phyloP scores from a whole-genome alignment of 176 grass and related monocot species.

The Phoenix dactylifera region DNA sequence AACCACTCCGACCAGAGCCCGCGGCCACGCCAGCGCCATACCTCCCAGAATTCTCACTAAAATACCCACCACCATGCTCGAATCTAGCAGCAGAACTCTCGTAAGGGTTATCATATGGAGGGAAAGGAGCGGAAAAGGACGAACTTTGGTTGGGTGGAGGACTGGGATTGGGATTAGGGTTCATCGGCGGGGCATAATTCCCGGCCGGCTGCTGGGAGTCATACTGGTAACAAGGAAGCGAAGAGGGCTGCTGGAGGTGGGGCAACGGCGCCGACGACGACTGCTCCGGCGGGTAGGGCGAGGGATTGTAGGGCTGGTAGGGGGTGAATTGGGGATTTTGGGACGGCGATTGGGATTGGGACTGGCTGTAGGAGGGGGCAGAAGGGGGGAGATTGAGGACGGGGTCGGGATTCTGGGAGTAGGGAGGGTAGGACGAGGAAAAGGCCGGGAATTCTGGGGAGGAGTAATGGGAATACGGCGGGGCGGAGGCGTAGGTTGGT shows the following conservation, averaged over 20 bases:
- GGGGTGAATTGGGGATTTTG: slow-evolving; percentile 23
- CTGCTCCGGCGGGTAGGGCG: slow-evolving; percentile 28
- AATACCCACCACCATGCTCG: slow-evolving; percentile 1
- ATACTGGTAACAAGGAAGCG: slow-evolving; percentile 23
- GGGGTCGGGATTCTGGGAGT: slow-evolving; percentile 21
- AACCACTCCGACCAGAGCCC: slow-evolving; percentile 33
- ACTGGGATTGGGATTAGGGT: slow-evolving; percentile 10
- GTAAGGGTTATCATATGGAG: slow-evolving; percentile 40
- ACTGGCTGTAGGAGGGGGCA: slow-evolving; percentile 6
- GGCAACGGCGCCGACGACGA: slow-evolving; percentile 28
- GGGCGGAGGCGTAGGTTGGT: slow-evolving; percentile 55
- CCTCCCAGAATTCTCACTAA: slow-evolving; percentile 4
- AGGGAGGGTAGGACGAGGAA: slow-evolving; percentile 13
- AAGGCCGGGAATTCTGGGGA: slow-evolving; percentile 38
- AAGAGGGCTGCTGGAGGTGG: slow-evolving; percentile 35
- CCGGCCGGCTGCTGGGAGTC: slow-evolving; percentile 10
- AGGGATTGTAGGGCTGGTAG: slow-evolving; percentile 42
- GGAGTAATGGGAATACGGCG: slow-evolving; percentile 24
- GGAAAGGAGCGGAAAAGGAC: slow-evolving; percentile 42
- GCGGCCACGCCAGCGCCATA: slow-evolving; percentile 3
- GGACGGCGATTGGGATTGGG: slow-evolving; percentile 7
- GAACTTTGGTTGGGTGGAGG: slow-evolving; percentile 9
- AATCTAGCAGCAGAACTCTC: slow-evolving; percentile 1
- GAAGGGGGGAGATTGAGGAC: slow-evolving; percentile 11
- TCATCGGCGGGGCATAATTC: slow-evolving; percentile 17